Evolutionary conservation across 345 rosid species (phyloP).

Genomic region (Populus pruinosa): DNA sequence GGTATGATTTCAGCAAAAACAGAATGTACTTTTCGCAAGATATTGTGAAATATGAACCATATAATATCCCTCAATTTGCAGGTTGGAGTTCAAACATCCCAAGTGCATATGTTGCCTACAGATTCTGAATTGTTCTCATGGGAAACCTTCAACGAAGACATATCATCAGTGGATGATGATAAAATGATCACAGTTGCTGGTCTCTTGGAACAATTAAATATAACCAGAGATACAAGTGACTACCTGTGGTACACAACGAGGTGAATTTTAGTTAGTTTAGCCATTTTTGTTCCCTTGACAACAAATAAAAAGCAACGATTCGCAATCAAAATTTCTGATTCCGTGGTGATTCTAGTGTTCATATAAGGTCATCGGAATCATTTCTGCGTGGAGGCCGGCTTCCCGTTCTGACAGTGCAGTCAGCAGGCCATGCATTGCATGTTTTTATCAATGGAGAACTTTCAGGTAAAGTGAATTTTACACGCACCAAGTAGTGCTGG

Average conservation of each 20-base stretch:
- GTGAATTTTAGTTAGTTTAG: neutral
- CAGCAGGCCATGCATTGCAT: conserved; percentile 29
- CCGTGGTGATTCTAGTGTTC: conserved; percentile 31
- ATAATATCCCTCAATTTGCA: neutral
- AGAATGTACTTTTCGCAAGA: neutral
- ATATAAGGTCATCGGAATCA: conserved; percentile 46
- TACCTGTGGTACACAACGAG: conserved; percentile 33
- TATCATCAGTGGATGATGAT: conserved; percentile 22
- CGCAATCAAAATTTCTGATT: neutral
- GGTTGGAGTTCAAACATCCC: conserved; percentile 22
- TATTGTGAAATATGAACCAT: neutral
- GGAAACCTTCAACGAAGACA: conserved; percentile 25
- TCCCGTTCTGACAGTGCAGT: conserved; percentile 31
- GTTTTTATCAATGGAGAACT: conserved; percentile 28
- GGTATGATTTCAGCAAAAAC: neutral
- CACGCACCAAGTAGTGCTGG: neutral
- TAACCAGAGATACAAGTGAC: conserved; percentile 29
- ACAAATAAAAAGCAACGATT: neutral
- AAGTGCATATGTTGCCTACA: conserved; percentile 24
- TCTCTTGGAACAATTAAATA: conserved; percentile 28
- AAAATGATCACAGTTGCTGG: conserved; percentile 18
- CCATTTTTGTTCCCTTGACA: neutral
- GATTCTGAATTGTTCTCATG: conserved; percentile 10
- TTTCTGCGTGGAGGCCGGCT: conserved; percentile 39
- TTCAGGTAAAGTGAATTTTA: conserved; percentile 16